Percentiles rank a stretch among this genome's conserved stretches.
Evolutionary conservation across 331 rosid genomes (phyloP).

Genomic region (Acacia pycnantha): DNA sequence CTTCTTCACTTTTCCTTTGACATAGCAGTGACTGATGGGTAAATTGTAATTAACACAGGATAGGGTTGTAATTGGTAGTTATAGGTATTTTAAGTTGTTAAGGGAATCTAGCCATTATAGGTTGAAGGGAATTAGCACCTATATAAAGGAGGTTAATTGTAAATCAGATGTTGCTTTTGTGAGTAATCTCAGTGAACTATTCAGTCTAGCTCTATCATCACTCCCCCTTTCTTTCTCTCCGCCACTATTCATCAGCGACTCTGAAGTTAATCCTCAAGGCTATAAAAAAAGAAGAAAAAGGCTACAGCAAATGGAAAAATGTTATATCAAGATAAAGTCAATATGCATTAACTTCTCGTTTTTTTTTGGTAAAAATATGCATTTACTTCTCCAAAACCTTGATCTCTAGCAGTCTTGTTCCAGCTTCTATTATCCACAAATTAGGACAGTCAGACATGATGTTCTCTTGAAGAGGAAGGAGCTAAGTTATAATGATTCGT

Average conservation of each 20-base stretch:
- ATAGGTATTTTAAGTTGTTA: neutral
- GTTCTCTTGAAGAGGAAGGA: constrained; percentile 1
- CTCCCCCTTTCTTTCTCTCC: neutral
- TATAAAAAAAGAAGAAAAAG: neutral
- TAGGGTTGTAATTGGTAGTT: neutral
- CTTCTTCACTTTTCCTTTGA: neutral
- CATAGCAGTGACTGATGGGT: neutral
- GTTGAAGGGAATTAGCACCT: neutral
- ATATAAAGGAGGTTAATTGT: too few relatives aligned
- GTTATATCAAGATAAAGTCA: neutral
- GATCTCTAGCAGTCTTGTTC: neutral
- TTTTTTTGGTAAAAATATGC: too few relatives aligned
- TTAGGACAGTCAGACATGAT: neutral
- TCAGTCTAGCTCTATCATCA: neutral
- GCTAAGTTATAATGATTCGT: neutral
- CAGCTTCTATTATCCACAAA: constrained; percentile 4
- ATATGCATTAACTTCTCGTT: neutral
- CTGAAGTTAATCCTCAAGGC: neutral
- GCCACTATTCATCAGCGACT: neutral
- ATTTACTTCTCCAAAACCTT: neutral
- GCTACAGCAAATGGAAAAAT: neutral
- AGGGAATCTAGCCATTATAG: neutral
- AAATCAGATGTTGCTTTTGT: neutral
- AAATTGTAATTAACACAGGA: neutral
- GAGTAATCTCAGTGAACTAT: neutral